These are phyloP conservation scores for Oryza rufipogon DNA, from an alignment of 176 grass and related monocot species.

Conservation along the genomic window DNA sequence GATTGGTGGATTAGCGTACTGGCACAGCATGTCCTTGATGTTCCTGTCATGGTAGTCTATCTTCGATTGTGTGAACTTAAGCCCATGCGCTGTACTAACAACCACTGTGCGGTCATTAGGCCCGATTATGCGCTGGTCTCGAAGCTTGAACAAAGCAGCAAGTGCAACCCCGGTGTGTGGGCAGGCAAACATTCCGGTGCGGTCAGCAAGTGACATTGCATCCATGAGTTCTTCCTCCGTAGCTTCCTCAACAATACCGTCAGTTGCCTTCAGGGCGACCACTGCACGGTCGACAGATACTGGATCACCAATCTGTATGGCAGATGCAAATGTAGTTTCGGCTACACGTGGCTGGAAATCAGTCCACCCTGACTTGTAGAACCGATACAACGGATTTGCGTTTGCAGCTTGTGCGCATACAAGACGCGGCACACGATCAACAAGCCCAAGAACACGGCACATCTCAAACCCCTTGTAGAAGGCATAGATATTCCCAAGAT, in stretches of 20 bases:
- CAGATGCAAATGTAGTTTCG: slow-evolving; percentile 71
- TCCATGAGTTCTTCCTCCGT: slow-evolving; percentile 87
- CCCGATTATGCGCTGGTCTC: slow-evolving; percentile 58
- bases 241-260: slow-evolving; percentile 74
- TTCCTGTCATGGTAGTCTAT: slow-evolving; percentile 71
- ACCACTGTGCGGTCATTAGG: slow-evolving; percentile 75
- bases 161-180: slow-evolving; percentile 81
- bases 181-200: slow-evolving; percentile 79
- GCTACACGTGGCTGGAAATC: slow-evolving; percentile 62
- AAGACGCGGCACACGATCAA: slow-evolving; percentile 60
- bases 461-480: slow-evolving; percentile 86
- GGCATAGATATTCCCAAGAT: slow-evolving; percentile 83
- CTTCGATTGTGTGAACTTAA: slow-evolving; percentile 88
- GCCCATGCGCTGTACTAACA: slow-evolving; percentile 76
- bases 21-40: slow-evolving; percentile 68
- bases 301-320: slow-evolving; percentile 78
- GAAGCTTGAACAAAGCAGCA: slow-evolving; percentile 69
- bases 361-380: slow-evolving; percentile 67
- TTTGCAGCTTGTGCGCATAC: slow-evolving; percentile 75
- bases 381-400: slow-evolving; percentile 65
- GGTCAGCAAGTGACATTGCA: slow-evolving; percentile 67
- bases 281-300: slow-evolving; percentile 74
- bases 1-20: slow-evolving; percentile 63
- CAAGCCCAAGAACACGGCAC: slow-evolving; percentile 65
- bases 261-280: slow-evolving; percentile 57